phyloP scores from a whole-genome alignment of 768 basidiomycete species.

The Amyloporia xantha region DNA sequence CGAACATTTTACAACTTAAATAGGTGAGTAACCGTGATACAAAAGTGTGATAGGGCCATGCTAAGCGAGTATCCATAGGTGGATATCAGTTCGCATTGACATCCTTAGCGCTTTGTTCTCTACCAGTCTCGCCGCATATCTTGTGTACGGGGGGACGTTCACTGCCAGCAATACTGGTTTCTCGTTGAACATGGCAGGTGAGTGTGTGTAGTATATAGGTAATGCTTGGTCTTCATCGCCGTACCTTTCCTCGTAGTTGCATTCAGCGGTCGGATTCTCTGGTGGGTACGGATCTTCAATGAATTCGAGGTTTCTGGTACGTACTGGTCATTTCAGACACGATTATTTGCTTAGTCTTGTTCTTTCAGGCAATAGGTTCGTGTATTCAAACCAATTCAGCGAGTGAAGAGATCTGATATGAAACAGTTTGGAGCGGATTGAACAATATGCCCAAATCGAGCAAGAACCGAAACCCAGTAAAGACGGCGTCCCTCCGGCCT shows the following conservation, averaged over 20 bases:
- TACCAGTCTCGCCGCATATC: slow-evolving; percentile 43
- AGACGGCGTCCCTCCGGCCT: slow-evolving; percentile 44
- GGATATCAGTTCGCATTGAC: slow-evolving; percentile 52
- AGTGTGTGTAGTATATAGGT: slow-evolving; percentile 1
- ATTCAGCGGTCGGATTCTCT: slow-evolving; percentile 53
- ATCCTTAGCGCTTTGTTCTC: slow-evolving; percentile 43
- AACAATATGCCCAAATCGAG: slow-evolving; percentile 46
- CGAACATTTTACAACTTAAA: slow-evolving; percentile 44
- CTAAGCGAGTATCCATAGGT: slow-evolving; percentile 20
- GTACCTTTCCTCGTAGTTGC: slow-evolving; percentile 28
- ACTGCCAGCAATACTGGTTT: slow-evolving; percentile 35
- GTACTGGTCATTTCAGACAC: slow-evolving; percentile 1
- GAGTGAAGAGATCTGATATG: slow-evolving; percentile 1
- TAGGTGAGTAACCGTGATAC: slow-evolving; percentile 8
- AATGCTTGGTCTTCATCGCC: neutral
- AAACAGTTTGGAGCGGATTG: slow-evolving; percentile 40
- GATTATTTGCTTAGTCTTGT: neutral
- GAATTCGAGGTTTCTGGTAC: slow-evolving; percentile 39
- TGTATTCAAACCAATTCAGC: no score
- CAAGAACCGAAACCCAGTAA: slow-evolving; percentile 38
- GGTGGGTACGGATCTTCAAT: slow-evolving; percentile 41
- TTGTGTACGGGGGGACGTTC: slow-evolving; percentile 41
- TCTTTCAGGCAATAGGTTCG: slow-evolving; percentile 29
- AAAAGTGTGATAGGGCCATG: no score
- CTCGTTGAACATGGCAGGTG: slow-evolving; percentile 37